Evolutionary conservation across 2,329 filamentous ascomycete genomes (phyloP).

Genomic region (Zelopaecilomyces penicillatus): DNA sequence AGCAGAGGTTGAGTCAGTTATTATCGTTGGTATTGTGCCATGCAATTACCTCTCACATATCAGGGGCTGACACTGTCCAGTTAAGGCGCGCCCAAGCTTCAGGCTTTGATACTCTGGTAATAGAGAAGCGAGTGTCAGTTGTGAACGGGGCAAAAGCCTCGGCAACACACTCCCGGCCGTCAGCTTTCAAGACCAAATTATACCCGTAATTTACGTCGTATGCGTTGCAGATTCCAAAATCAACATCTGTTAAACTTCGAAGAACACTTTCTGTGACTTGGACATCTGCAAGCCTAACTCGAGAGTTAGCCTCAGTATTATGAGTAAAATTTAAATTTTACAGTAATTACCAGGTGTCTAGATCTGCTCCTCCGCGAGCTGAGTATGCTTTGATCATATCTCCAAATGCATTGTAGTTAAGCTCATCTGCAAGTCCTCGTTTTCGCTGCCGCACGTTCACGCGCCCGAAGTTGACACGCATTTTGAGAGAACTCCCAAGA

Average conservation of each 20-base stretch:
- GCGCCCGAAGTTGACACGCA: constrained; percentile 26
- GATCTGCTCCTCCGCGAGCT: constrained; percentile 19
- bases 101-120: constrained; percentile 12
- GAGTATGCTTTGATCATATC: constrained; percentile 19
- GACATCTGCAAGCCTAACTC: constrained; percentile 7
- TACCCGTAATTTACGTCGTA: constrained; percentile 10
- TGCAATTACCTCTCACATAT: constrained; percentile 20
- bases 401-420: constrained; percentile 18
- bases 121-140: constrained; percentile 14
- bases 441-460: constrained; percentile 19
- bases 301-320: constrained; percentile 1
- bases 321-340: not conserved
- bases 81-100: constrained; percentile 19
- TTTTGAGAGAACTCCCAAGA: constrained; percentile 17
- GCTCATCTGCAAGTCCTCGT: constrained; percentile 14
- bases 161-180: constrained; percentile 15
- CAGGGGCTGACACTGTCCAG: constrained; percentile 27
- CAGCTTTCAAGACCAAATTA: constrained; percentile 14
- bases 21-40: no score
- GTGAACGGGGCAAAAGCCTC: constrained; percentile 8
- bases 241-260: constrained; percentile 6
- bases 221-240: constrained; percentile 9
- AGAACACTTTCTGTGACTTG: constrained; percentile 4
- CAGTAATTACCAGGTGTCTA: constrained; percentile 18
- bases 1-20: no score